Base-by-base conservation (phyloP, 345 rosid species). In the Ceriops decandra region DNA sequence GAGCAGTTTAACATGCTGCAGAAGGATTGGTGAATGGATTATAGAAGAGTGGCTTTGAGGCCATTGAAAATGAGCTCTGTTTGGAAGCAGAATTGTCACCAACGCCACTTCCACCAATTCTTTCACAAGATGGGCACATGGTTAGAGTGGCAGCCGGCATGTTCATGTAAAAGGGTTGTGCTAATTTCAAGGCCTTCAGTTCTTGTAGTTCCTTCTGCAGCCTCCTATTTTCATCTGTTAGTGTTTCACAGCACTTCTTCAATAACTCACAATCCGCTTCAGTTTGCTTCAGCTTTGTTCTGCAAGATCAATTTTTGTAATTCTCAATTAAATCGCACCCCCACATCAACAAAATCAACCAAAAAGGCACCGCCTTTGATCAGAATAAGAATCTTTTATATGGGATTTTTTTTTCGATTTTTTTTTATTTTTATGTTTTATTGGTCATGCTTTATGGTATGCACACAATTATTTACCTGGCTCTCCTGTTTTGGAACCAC, bases 401-500 rank as follows among this genome's bases (percentile, higher is more conserved):
- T 56, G 57, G 68, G 57, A 60, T 35, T 72, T 33, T 64, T 68
- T 52, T 56, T 24, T 24, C 26, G 26, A 24, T 24, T 24, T 31
- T 31, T 31, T 31, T 31, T 33, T 38, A 35, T 49, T 38, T 42
- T 66, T 57, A n/a, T n/a, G 62, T 26, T 31, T 47, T 42, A 71
- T 60, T 30, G 59, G 3, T 56, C 30, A 22, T 22, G 20, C 15
- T 54, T 9, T 22, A 38, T 38, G 46, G 46, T 38, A 38, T 42
- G 4, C 3, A 42, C 49, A 42, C 28, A 27, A 56, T 56, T 56
- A 31, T 20, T 46, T 69, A 91, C 99, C 99, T 89, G 47, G 99
- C 99, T 80, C 99, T 85, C 74, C 99, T 84, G 88, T 95, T 95
- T 69, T 95, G 99, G 80, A 95, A 95, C 99, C 99, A 95, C 16